Base-by-base conservation (phyloP, 108 stramenopile genomes). In the Fragilaria radians region DNA sequence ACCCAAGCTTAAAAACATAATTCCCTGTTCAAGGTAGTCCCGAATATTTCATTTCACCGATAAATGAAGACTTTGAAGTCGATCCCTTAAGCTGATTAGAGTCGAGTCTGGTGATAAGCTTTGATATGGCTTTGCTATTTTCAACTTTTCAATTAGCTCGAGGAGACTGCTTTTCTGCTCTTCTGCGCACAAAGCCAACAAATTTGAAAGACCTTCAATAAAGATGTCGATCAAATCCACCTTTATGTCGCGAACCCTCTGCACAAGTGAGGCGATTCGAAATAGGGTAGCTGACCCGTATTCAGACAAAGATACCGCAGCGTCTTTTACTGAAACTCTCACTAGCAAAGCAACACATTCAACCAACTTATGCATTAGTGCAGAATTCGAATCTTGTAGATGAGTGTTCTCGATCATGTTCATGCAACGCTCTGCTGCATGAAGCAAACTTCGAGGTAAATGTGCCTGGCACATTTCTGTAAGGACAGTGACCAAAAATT, bases 371-470 rank as follows among this genome's bases (percentile, higher is more conserved):
- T 14, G 11, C 11, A 42, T 7, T 7, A 14, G 11, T 11, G 7
- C 36, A 14, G 36, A 14, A 42, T 42, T 42, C 36, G n/a, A n/a
- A 42, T 42, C 14, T 7, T 14, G 36, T 14, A 7, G 36, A 7
- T 42, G 36, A 7, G 11, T 42, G 36, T 42, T 7, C n/a, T 42
- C 36, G 7, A 42, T 42, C 11, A 42, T 11, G 11, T 42, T 7
- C 36, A 42, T 7, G 14, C 36, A 42, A 22, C 21, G 31, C 48
- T 92, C 87, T 9, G 73, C 76, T 21, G 77, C 81, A 51, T 79
- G 63, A 1, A 92, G 68, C 25, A 86, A 54, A 19, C 83, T 81
- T 36, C 91, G 67, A 5, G 85, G 87, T 30, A 89, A 30, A 42
- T 78, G 62, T 0, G 61, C 53, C 26, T 62, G 62, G 11, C 52